Percentiles rank a stretch among this genome's conserved stretches.
Conservation (phyloP, 78 protist genomes). For the Dictyostelium capitatum region DNA sequence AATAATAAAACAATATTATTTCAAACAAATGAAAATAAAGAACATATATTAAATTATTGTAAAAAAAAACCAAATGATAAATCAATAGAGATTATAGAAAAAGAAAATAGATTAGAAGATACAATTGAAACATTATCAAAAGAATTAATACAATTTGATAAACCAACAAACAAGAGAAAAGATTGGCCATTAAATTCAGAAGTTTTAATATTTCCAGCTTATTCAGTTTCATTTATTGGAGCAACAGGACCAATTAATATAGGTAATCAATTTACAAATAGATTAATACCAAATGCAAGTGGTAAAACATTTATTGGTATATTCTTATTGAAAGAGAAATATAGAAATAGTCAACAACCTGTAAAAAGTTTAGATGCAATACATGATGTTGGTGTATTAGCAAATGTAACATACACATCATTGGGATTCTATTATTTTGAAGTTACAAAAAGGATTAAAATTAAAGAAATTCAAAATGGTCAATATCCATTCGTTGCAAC, state of each 20-base stretch:
- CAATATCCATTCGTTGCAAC: neutral
- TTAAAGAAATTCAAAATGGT: conserved; percentile 6
- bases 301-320: conserved; percentile 66
- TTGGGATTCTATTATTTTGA: conserved; percentile 1
- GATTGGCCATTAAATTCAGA: conserved; percentile 66
- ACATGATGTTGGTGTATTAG: conserved; percentile 59
- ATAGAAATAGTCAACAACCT: neutral
- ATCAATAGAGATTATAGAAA: neutral
- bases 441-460: neutral
- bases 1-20: neutral
- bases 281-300: conserved; percentile 51
- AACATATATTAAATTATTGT: neutral
- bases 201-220: conserved; percentile 40
- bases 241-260: conserved; percentile 36
- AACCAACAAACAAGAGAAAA: neutral
- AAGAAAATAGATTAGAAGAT: conserved; percentile 11
- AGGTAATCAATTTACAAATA: neutral
- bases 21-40: neutral
- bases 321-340: conserved; percentile 34
- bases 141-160: conserved; percentile 14
- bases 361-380: neutral
- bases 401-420: neutral
- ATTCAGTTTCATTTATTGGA: conserved; percentile 16
- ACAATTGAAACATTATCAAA: conserved; percentile 8
- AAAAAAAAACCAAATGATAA: neutral